Conservation (phyloP, 2,329 filamentous ascomycete genomes). For the Botrytis elliptica region DNA sequence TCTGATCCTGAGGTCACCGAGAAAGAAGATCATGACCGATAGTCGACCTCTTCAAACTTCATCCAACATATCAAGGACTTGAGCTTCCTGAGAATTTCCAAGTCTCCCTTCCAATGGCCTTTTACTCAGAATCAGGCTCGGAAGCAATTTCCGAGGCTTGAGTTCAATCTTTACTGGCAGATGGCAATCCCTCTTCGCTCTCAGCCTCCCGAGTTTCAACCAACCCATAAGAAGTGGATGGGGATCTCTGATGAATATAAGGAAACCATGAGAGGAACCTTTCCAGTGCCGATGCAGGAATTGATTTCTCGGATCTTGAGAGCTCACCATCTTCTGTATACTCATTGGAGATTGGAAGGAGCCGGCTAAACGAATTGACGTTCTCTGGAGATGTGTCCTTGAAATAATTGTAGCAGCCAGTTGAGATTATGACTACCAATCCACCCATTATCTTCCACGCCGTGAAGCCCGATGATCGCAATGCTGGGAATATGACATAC, state of each 20-base stretch:
- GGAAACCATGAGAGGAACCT: background rate
- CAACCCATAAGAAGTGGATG: background rate
- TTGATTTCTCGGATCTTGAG: background rate
- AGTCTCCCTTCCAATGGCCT: fast-evolving
- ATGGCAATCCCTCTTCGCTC: background rate
- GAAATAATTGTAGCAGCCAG: slow-evolving; percentile 31
- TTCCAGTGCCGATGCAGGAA: background rate
- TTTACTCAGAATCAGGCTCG: background rate
- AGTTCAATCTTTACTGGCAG: background rate
- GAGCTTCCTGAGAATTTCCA: background rate
- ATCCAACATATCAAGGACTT: background rate
- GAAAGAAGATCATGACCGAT: no score
- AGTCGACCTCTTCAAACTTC: background rate
- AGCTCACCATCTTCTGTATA: background rate
- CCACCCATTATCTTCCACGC: slow-evolving; percentile 27
- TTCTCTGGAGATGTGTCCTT: slow-evolving; percentile 18
- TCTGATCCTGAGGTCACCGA: background rate
- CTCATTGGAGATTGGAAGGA: background rate
- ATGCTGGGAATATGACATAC: slow-evolving; percentile 26
- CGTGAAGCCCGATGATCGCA: slow-evolving; percentile 25
- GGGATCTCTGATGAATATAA: background rate
- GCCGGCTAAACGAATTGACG: background rate
- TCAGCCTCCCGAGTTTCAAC: background rate
- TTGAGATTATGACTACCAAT: slow-evolving; percentile 25
- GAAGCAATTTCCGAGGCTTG: background rate